Percentiles rank a stretch among this genome's conserved stretches.
phyloP scores from a whole-genome alignment of 805 yeast genomes.

The Saccharomycopsis fermentans region DNA sequence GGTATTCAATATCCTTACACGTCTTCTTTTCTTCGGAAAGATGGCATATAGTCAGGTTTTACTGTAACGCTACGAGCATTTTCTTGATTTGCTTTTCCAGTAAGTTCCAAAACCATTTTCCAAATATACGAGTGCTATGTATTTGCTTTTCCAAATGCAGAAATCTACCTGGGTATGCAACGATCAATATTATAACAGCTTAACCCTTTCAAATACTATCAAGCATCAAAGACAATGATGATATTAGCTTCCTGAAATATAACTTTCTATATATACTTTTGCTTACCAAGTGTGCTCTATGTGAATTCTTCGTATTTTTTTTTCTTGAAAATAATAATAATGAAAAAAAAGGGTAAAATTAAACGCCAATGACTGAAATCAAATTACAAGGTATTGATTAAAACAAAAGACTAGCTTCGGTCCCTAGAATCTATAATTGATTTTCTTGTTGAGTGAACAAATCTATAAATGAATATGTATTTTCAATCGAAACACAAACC shows the following conservation, averaged over 20 bases:
- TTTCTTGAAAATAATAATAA: not conserved
- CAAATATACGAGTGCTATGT: not conserved
- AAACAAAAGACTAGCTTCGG: not conserved
- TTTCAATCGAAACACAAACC: not conserved
- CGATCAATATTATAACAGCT: too few species aligned
- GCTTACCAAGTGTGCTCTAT: too few species aligned
- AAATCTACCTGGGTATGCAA: too few species aligned
- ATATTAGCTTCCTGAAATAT: too few species aligned
- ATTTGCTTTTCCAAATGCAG: not conserved
- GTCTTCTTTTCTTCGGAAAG: not conserved
- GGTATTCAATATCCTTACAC: not conserved
- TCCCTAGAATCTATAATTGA: not conserved
- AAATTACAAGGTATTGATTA: not conserved
- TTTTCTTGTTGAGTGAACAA: not conserved
- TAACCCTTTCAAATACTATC: too few species aligned
- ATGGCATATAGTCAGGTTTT: not conserved
- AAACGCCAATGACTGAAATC: not conserved
- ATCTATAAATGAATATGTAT: not conserved
- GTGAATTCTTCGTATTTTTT: too few species aligned
- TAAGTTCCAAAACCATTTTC: not conserved
- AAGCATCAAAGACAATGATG: too few species aligned
- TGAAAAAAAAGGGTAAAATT: not conserved
- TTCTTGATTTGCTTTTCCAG: not conserved
- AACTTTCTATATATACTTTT: not conserved
- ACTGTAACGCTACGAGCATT: not conserved